A percentile compares a stretch with the other conserved stretches of the same genome.
Conservation (phyloP, 352 stramenopile genomes). For the Hyaloperonospora brassicae region DNA sequence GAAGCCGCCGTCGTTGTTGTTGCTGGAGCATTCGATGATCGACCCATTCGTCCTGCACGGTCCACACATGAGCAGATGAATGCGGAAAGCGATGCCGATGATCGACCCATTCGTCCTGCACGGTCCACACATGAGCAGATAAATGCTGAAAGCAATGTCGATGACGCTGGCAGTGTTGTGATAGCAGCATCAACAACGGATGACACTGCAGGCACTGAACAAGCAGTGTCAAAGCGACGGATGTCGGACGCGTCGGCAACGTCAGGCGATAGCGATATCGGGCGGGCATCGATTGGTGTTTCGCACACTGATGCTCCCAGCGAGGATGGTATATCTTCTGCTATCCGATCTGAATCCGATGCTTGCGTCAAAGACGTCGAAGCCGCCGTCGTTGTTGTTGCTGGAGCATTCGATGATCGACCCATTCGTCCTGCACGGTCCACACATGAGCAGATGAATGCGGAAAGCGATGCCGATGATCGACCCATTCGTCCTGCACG, state of each 20-base stretch:
- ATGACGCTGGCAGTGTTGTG: not conserved
- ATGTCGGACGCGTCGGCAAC: too few species aligned
- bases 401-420: constrained; percentile 10
- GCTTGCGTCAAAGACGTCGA: not conserved
- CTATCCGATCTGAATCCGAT: not conserved
- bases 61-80: not conserved
- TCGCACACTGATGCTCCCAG: not conserved
- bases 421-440: constrained; percentile 8
- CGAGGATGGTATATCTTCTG: not conserved
- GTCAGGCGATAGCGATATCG: not conserved
- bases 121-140: not conserved
- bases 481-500: not conserved
- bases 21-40: constrained; percentile 10
- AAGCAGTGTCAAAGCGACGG: too few species aligned
- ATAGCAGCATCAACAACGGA: too few species aligned
- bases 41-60: constrained; percentile 9
- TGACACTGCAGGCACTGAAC: too few species aligned
- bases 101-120: not conserved
- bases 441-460: not conserved
- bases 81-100: not conserved
- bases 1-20: not conserved
- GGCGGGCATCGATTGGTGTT: not conserved
- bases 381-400: not conserved
- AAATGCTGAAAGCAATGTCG: not conserved
- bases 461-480: too few species aligned